Evolutionary conservation across 495 filamentous ascomycete genomes (phyloP).

Genomic region (Lichenothelia convexa): DNA sequence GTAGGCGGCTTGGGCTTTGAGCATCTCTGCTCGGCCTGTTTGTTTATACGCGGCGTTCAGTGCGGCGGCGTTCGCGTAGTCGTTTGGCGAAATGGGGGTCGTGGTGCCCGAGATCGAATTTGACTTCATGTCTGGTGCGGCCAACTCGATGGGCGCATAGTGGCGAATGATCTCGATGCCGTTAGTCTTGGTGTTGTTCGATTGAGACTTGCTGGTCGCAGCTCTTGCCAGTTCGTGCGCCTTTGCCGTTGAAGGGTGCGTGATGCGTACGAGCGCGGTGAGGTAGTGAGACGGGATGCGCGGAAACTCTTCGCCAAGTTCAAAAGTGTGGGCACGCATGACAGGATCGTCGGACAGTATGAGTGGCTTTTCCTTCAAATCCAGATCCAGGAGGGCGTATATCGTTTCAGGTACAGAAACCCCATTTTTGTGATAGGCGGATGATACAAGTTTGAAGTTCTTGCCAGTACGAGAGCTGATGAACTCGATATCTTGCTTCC

Average conservation of each 20-base stretch:
- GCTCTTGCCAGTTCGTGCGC: constrained; percentile 41
- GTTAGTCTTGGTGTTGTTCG: neutral
- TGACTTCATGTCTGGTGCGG: no score
- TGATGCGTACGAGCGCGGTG: constrained; percentile 34
- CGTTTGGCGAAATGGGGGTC: constrained; percentile 1
- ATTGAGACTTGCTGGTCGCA: constrained; percentile 17
- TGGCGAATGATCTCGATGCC: constrained; percentile 22
- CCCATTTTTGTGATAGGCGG: constrained; percentile 42
- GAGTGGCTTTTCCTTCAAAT: constrained; percentile 16
- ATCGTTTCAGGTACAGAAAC: constrained; percentile 41
- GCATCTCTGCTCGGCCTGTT: constrained; percentile 30
- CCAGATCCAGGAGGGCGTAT: constrained; percentile 26
- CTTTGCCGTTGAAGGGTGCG: constrained; percentile 33
- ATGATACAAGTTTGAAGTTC: constrained; percentile 31
- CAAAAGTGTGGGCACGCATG: constrained; percentile 28
- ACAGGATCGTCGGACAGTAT: constrained; percentile 20
- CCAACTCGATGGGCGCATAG: constrained; percentile 16
- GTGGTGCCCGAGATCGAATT: no score
- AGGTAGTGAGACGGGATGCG: constrained; percentile 25
- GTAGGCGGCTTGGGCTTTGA: constrained; percentile 41
- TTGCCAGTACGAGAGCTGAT: constrained; percentile 33
- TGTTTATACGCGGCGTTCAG: constrained; percentile 24
- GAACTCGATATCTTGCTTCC: constrained; percentile 39
- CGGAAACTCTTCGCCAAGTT: constrained; percentile 36
- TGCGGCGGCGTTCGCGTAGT: constrained; percentile 10